A percentile compares a stretch with the other conserved stretches of the same genome.
phyloP scores from a whole-genome alignment of 306 rosid species.

The Ormosia emarginata region DNA sequence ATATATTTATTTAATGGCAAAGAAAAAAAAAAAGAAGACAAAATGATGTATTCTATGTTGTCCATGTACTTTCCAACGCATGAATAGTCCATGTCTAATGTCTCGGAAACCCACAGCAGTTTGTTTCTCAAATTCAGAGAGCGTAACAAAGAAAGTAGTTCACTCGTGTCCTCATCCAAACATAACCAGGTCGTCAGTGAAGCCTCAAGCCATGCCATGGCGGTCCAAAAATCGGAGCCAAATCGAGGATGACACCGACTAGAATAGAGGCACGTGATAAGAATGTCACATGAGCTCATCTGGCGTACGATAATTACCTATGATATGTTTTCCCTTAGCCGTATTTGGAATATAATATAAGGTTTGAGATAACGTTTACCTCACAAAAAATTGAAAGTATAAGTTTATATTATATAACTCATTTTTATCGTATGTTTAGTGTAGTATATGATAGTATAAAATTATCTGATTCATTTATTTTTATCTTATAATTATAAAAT shows the following conservation, averaged over 20 bases:
- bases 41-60: neutral
- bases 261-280: neutral
- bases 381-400: no score
- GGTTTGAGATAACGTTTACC: no score
- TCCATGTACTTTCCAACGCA: neutral
- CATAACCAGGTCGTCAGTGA: neutral
- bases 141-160: neutral
- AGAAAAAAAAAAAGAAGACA: neutral
- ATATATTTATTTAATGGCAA: neutral
- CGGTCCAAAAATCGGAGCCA: neutral
- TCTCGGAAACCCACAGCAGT: neutral
- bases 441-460: no score
- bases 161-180: neutral
- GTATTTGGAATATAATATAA: no score
- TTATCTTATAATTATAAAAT: no score
- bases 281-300: neutral
- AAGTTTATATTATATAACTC: no score
- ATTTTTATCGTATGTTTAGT: no score
- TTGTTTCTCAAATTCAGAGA: neutral
- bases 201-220: neutral
- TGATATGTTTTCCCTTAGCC: no score
- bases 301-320: no score
- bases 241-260: neutral
- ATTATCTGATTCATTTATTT: no score
- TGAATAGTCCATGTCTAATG: neutral